A percentile compares a stretch with the other conserved stretches of the same genome.
phyloP scores from a whole-genome alignment of 306 rosid genomes.

The Prinsepia uniflora region DNA sequence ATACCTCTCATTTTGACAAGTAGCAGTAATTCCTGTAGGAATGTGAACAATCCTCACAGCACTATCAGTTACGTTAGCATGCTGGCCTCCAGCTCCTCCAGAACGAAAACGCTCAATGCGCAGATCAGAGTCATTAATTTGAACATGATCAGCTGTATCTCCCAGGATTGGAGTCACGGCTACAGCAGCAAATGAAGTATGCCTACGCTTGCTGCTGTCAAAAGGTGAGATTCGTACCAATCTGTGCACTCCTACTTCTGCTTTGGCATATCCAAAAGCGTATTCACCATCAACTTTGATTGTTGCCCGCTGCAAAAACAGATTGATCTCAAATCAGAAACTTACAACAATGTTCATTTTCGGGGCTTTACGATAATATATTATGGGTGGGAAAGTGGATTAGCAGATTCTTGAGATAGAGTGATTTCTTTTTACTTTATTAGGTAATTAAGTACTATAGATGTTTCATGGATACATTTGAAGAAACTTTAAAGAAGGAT shows the following conservation, averaged over 20 bases:
- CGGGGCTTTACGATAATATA: slow-evolving; percentile 2
- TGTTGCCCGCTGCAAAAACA: slow-evolving; percentile 76
- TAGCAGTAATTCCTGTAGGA: slow-evolving; percentile 89
- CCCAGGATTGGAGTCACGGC: slow-evolving; percentile 89
- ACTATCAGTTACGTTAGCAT: slow-evolving; percentile 87
- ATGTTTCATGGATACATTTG: slow-evolving; percentile 1
- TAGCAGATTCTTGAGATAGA: background rate
- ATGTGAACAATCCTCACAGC: slow-evolving; percentile 86
- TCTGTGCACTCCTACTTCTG: slow-evolving; percentile 97
- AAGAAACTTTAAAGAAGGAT: slow-evolving; percentile 4
- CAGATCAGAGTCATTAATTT: slow-evolving; percentile 89
- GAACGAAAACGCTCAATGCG: slow-evolving; percentile 86
- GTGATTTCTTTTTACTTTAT: background rate
- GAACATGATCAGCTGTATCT: slow-evolving; percentile 61
- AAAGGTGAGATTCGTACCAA: slow-evolving; percentile 94
- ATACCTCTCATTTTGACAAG: slow-evolving; percentile 95
- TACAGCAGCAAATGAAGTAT: slow-evolving; percentile 96
- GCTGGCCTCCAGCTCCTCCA: slow-evolving; percentile 98
- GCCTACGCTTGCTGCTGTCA: slow-evolving; percentile 86
- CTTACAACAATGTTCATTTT: slow-evolving; percentile 7
- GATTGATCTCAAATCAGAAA: slow-evolving; percentile 29
- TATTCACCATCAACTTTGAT: slow-evolving; percentile 89
- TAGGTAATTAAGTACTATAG: background rate
- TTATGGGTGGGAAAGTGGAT: background rate
- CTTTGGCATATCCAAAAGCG: slow-evolving; percentile 97